These are phyloP conservation scores for Talinum fruticosum DNA, from an alignment of 148 eudicot genomes.

Conservation along the genomic window DNA sequence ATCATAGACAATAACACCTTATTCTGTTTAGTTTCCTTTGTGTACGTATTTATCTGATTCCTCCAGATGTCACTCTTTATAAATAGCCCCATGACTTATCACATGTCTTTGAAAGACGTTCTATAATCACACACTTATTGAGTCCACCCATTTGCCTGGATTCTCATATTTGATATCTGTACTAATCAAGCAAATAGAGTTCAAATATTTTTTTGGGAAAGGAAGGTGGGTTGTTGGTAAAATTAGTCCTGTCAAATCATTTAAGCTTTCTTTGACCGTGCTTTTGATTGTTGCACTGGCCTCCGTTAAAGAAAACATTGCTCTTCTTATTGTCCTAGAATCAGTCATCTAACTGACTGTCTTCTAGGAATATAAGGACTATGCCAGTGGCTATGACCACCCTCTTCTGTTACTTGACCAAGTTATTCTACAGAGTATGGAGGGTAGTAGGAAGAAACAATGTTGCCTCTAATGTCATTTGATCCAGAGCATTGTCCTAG, in stretches of 20 bases:
- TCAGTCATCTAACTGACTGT: neutral
- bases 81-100: neutral
- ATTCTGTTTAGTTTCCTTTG: neutral
- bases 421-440: neutral
- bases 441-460: neutral
- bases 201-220: neutral
- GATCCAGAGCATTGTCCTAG: neutral
- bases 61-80: neutral
- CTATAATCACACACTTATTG: neutral
- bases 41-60: neutral
- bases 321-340: neutral
- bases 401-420: neutral
- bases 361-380: neutral
- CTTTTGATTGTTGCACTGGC: neutral
- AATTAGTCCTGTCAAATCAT: neutral
- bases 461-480: neutral
- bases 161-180: neutral
- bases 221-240: neutral
- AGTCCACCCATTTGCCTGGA: neutral
- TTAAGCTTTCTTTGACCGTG: neutral
- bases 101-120: neutral
- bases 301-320: neutral
- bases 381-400: neutral
- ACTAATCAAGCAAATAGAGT: neutral
- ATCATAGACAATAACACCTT: neutral